Evolutionary conservation across 345 rosid genomes (phyloP), one percentile per base, ranked within the genome.

Genomic region (Euphorbia peplus): DNA sequence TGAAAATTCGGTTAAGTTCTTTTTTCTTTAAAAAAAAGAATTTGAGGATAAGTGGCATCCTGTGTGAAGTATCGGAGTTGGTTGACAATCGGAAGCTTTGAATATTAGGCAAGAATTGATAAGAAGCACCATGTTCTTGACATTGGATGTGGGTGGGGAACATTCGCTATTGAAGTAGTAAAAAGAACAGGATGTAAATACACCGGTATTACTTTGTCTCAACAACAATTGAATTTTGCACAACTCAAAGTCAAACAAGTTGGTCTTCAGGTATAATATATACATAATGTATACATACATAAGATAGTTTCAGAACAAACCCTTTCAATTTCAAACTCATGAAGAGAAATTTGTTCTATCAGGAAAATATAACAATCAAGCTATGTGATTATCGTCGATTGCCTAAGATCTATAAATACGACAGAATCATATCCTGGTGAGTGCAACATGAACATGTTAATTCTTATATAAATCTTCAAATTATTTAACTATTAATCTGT

Each of bases 131-230:
- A 86, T 73, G 81, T 93, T 78, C 88, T 93, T 5, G 97, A 91
- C 64, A 84, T 93, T 52, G 98, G 98, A 25, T 89, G 85, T 29
- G 98, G 98, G n/a, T 93, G 98, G 97, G 98, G 97, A 74, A 79
- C 84, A 48, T 82, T 90, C 28, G 98, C 91, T 35, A 84, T 91
- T 51, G 93, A 93, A 83, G 80, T 88, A 50, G 98, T 93, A 58
- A 83, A 75, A 80, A 80, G 78, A 83, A 93, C 96, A 14, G 90
- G 93, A 59, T 91, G 96, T 78, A 85, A 73, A 74, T 91, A 89
- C 75, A 88, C 95, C 0, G 95, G 97, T 66, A 86, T 93, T 52
- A 89, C 98, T 9, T 63, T 93, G 2, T 91, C 96, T 5, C 70
- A 79, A 54, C 89, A 93, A 74, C 97, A 91, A 41, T 83, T 91